Evolutionary conservation across 176 grass and related monocot species (phyloP), one percentile per base, ranked within the genome.

Genomic region (Aegilops umbellulata): DNA sequence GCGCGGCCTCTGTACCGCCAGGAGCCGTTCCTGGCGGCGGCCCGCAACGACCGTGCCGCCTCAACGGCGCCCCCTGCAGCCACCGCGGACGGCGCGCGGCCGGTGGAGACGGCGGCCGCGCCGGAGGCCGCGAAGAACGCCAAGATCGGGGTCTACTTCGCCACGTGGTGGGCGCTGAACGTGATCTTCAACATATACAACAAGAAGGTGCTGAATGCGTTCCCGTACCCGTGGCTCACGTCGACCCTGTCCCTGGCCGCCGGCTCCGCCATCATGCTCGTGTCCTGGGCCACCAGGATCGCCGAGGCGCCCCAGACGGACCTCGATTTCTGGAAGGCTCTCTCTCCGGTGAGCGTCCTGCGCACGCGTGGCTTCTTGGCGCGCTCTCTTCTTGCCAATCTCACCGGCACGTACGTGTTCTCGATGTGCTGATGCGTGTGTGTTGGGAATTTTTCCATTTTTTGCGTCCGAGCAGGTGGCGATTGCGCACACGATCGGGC

Each of bases 161-260:
- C 88, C 3, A 98, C 93, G 7, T 98, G 96, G 96, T 98, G 96
- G 96, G 88, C 93, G 51, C 84, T 98, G 26, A 98, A 98, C 80
- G 96, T 98, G 32, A 93, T 98, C 61, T 98, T 98, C 78, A 98
- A 98, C 76, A 98, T 98, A 74, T 98, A 98, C 91, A 98, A 98
- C 90, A 98, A 98, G 88, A 98, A 98, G 79, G 93, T 95, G 53
- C 88, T 98, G 6, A 98, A 98, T 85, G 96, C 82, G 64, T 98
- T 98, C 87, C 96, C 96, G 0, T 98, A 89, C 88, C 96, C 96
- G 29, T 98, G 96, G 96, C 88, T 98, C 41, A 91, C 84, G 25
- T 94, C 96, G 12, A 94, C 93, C 55, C 92, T 98, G 23, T 94
- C 93, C 10, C 96, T 98, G 51, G 93, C 96, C 62, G 96, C 92